Evolutionary conservation across 176 grass and related monocot genomes (phyloP), one percentile per base, ranked within the genome.

Genomic region (Carex pumila): DNA sequence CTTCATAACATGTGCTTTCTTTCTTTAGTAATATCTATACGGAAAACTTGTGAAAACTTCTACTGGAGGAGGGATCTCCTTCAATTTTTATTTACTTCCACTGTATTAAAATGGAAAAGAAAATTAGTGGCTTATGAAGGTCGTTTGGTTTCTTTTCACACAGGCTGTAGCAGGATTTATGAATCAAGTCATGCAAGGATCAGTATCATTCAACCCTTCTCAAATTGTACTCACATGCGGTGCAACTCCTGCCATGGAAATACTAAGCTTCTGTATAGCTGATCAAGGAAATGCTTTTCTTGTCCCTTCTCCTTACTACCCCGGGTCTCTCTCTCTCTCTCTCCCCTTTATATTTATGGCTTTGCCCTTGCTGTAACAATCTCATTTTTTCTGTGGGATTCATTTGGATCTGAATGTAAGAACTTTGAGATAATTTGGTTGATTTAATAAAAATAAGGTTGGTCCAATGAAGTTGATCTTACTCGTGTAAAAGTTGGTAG

Each of bases 231-330:
- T 99, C 63, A 99, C 93, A 66, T 89, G 83, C 79, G 93, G 93
- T 52, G 97, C 93, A 15, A 95, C 91, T 82, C 87, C 93, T 88
- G 93, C 97, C 61, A 85, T 96, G 64, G 97, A 99, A 92, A 95
- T 92, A 79, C 84, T 99, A 72, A 90, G 93, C 80, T 99, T 95
- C 81, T 95, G 93, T 87, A 22, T 99, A 62, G 96, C 93, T 90
- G 96, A 99, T 84, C 81, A 83, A 52, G 93, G 96, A 92, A 99
- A 95, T 90, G 96, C 93, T 83, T 92, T 99, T 87, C 93, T 99
- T 84, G 96, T 95, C 70, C 91, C 96, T 56, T 99, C 96, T 85
- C 96, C 96, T 61, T 99, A 99, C 86, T 95, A 99, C 67, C 96
- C 93, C 54, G 96, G 93, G 93, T 95, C 87, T 53, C 25, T 81